Conservation (phyloP, 2,329 filamentous ascomycete species). For the Diaporthe velutina region DNA sequence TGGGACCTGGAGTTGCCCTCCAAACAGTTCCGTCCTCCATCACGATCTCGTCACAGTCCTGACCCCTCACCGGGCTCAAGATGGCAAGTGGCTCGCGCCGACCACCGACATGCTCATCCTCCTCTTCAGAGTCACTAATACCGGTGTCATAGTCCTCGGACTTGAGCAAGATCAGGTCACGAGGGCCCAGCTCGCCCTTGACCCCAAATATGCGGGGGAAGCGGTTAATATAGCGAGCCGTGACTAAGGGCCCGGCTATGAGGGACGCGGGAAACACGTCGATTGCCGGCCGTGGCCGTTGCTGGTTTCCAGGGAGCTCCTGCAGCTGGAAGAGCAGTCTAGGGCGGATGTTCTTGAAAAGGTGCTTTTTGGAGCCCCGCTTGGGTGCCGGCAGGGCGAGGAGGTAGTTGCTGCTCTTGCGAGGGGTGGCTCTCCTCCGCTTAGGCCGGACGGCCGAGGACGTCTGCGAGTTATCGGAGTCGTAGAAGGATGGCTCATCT, state of each 20-base stretch:
- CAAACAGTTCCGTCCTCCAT: conserved; percentile 74
- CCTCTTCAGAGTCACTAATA: conserved; percentile 57
- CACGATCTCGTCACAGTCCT: conserved; percentile 73
- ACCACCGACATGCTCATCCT: conserved; percentile 47
- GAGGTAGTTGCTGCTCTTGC: conserved; percentile 73
- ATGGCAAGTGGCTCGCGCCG: conserved; percentile 73
- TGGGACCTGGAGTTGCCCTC: conserved; percentile 64
- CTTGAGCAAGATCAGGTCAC: conserved; percentile 79
- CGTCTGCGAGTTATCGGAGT: conserved; percentile 52
- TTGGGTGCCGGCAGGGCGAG: conserved; percentile 77
- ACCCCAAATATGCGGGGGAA: conserved; percentile 75
- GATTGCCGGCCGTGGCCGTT: conserved; percentile 75
- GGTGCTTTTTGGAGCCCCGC: conserved; percentile 70
- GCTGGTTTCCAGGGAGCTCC: conserved; percentile 66
- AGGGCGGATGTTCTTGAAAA: conserved; percentile 76
- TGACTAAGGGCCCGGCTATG: conserved; percentile 66
- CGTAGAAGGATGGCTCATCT: conserved; percentile 61
- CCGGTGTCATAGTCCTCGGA: conserved; percentile 74
- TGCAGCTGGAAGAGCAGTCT: conserved; percentile 80
- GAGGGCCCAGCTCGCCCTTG: conserved; percentile 73
- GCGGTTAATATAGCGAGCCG: conserved; percentile 69
- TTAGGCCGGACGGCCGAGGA: conserved; percentile 40
- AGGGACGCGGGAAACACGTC: conserved; percentile 80
- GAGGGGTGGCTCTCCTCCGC: conserved; percentile 57
- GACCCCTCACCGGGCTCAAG: conserved; percentile 69